phyloP scores from a whole-genome alignment of 805 yeast species.

The Kuraishia borneana region DNA sequence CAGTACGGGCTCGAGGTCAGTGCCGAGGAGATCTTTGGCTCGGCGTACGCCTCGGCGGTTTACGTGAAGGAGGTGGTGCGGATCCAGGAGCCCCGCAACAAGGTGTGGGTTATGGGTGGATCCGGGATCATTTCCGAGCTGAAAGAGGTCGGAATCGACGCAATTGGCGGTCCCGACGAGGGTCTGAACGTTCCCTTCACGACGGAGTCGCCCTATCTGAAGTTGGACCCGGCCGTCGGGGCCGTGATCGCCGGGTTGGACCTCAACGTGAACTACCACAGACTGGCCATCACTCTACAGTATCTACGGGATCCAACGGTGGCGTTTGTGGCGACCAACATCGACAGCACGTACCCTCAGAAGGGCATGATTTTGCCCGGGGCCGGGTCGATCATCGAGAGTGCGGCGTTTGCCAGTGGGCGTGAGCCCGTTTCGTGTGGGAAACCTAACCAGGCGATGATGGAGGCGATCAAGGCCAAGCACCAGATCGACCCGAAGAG shows the following conservation, averaged over 20 bases:
- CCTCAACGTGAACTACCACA: conserved; percentile 65
- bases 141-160: conserved; percentile 56
- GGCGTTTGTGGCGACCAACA: conserved; percentile 84
- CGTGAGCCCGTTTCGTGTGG: conserved; percentile 87
- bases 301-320: conserved; percentile 58
- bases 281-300: conserved; percentile 71
- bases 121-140: conserved; percentile 77
- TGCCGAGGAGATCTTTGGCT: conserved; percentile 74
- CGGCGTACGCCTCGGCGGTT: conserved; percentile 85
- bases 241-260: conserved; percentile 89
- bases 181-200: conserved; percentile 40
- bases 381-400: conserved; percentile 84
- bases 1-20: conserved; percentile 39
- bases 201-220: conserved; percentile 41
- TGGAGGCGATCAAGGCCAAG: conserved; percentile 74
- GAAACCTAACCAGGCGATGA: conserved; percentile 83
- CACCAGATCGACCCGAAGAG: conserved; percentile 41
- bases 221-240: conserved; percentile 65
- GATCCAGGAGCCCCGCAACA: conserved; percentile 53
- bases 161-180: conserved; percentile 80
- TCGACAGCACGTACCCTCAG: conserved; percentile 89
- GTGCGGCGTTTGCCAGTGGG: conserved; percentile 65
- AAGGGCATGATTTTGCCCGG: conserved; percentile 84
- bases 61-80: conserved; percentile 69
- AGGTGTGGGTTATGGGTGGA: conserved; percentile 88